These are phyloP conservation scores for Amanita fuliginea DNA, from an alignment of 768 basidiomycete genomes.

Conservation along the genomic window DNA sequence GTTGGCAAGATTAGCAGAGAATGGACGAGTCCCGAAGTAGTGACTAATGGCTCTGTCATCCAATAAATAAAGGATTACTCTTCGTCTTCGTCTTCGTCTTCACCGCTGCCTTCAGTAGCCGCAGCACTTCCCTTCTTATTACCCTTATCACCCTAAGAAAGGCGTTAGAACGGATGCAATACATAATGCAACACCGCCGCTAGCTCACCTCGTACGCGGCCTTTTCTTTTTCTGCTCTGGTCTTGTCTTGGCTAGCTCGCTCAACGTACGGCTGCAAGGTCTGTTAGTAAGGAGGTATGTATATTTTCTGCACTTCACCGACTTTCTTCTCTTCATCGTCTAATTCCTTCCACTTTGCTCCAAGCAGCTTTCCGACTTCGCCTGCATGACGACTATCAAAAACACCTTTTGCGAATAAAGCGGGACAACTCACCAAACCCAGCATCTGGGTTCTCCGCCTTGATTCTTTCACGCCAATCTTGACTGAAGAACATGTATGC, in stretches of 20 bases:
- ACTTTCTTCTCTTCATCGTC: constrained; percentile 89
- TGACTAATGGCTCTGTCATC: neutral
- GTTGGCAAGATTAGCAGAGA: neutral
- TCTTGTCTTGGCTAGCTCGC: constrained; percentile 80
- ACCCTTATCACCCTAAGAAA: constrained; percentile 9
- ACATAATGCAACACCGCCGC: neutral
- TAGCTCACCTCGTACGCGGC: constrained; percentile 32
- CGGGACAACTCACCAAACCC: constrained; percentile 63
- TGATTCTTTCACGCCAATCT: constrained; percentile 93
- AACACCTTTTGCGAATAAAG: constrained; percentile 8
- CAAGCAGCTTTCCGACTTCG: constrained; percentile 90
- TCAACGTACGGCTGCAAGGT: constrained; percentile 70
- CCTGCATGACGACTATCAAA: constrained; percentile 29
- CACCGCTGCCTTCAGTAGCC: constrained; percentile 14
- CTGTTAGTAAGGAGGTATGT: constrained; percentile 3
- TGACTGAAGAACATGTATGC: constrained; percentile 99
- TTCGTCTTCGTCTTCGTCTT: constrained; percentile 25
- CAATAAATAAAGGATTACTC: constrained; percentile 14
- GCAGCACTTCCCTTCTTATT: constrained; percentile 15
- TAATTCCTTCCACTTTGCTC: constrained; percentile 95
- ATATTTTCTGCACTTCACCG: constrained; percentile 8
- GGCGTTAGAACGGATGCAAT: neutral
- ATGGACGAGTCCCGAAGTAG: neutral
- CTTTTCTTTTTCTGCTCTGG: constrained; percentile 78
- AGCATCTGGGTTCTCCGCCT: constrained; percentile 91